Evolutionary conservation across 106 monocot genomes (phyloP).

Genomic region (Triglochin maritima): DNA sequence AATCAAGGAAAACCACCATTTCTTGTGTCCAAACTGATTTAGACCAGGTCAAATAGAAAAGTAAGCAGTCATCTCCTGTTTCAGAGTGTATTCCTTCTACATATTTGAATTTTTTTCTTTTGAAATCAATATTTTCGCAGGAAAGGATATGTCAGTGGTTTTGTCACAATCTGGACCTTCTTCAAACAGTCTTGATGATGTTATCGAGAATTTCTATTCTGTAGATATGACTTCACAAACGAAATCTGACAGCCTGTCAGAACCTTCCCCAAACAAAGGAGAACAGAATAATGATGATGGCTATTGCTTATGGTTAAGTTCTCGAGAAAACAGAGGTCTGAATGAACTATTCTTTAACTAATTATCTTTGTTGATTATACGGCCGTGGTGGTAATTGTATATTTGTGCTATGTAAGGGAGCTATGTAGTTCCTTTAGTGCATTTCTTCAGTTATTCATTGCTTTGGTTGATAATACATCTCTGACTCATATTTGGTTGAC

Average conservation of each 20-base stretch:
- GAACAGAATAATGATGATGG: constrained; percentile 11
- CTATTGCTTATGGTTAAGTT: constrained; percentile 49
- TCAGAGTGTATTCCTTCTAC: no score
- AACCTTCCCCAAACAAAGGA: constrained; percentile 8
- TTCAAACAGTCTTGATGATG: constrained; percentile 21
- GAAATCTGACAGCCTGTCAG: neutral
- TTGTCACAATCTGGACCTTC: constrained; percentile 21
- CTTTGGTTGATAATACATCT: no score
- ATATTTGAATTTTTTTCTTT: neutral
- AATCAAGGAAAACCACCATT: no score
- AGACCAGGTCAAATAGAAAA: no score
- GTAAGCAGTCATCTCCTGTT: no score
- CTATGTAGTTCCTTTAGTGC: no score
- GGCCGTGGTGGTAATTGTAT: neutral
- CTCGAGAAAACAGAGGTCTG: constrained; percentile 47
- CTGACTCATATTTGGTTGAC: no score
- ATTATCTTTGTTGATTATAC: neutral
- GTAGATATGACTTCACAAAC: constrained; percentile 5
- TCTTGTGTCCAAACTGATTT: no score
- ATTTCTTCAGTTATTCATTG: no score
- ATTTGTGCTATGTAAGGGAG: neutral
- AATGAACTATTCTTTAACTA: neutral
- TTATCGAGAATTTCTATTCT: constrained; percentile 18
- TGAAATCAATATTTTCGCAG: constrained; percentile 14
- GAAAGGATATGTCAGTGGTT: constrained; percentile 20